phyloP scores from a whole-genome alignment of 345 rosid genomes.

The Eucalyptus marginata region DNA sequence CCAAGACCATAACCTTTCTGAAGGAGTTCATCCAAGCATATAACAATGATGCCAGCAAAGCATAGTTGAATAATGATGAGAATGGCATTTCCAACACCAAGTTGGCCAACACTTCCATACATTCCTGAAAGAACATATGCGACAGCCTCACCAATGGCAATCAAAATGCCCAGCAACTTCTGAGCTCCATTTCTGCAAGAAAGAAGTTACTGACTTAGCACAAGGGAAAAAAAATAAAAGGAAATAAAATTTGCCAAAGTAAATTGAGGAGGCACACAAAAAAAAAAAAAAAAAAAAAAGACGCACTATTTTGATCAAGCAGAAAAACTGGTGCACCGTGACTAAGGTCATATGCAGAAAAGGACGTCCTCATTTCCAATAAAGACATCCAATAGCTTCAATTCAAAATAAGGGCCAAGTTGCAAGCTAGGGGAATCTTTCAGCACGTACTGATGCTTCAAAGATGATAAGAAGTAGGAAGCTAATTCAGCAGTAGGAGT shows the following conservation, averaged over 20 bases:
- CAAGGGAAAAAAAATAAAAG: background rate
- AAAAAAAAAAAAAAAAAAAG: background rate
- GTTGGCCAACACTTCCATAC: slow-evolving; percentile 74
- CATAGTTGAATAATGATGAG: slow-evolving; percentile 71
- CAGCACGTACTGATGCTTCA: background rate
- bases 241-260: background rate
- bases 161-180: slow-evolving; percentile 66
- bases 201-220: background rate
- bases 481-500: background rate
- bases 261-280: background rate
- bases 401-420: background rate
- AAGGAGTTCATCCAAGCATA: slow-evolving; percentile 79
- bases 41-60: slow-evolving; percentile 77
- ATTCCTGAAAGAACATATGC: slow-evolving; percentile 80
- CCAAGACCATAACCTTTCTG: slow-evolving; percentile 81
- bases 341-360: background rate
- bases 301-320: background rate
- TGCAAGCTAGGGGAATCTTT: background rate
- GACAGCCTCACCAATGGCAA: slow-evolving; percentile 77
- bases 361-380: background rate
- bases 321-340: background rate
- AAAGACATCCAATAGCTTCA: background rate
- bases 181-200: slow-evolving; percentile 66
- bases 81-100: slow-evolving; percentile 79
- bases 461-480: background rate